A percentile compares a stretch with the other conserved stretches of the same genome.
Conservation (phyloP, 2,329 filamentous ascomycete genomes). For the Claviceps sp. region DNA sequence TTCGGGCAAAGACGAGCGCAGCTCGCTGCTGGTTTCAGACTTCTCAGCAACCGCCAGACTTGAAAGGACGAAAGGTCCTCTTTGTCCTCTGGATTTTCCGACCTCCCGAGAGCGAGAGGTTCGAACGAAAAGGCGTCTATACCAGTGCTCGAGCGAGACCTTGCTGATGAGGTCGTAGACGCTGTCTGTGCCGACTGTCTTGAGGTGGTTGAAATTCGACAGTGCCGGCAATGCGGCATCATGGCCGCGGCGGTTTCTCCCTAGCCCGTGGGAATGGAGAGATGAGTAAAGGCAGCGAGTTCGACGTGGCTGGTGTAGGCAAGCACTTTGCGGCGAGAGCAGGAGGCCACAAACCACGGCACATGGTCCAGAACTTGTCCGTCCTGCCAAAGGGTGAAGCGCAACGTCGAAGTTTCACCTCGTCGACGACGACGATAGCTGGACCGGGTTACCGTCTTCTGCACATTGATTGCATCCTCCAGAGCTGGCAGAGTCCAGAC, state of each 20-base stretch:
- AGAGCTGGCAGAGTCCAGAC: background rate
- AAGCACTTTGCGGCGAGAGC: no score
- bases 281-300: conserved; percentile 15
- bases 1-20: no score
- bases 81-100: no score
- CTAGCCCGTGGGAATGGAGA: conserved; percentile 14
- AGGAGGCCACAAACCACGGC: no score
- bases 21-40: no score
- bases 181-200: conserved; percentile 3
- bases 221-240: conserved; percentile 6
- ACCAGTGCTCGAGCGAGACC: conserved; percentile 6
- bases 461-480: no score
- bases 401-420: conserved; percentile 2
- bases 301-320: conserved; percentile 8
- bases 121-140: background rate
- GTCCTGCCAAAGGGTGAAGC: conserved; percentile 20
- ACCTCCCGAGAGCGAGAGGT: background rate
- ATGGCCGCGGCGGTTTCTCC: conserved; percentile 3
- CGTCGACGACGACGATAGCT: conserved; percentile 15
- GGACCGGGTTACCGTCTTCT: conserved; percentile 13
- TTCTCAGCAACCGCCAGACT: no score
- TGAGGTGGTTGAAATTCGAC: conserved; percentile 9
- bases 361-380: conserved; percentile 1
- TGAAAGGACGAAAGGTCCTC: no score
- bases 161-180: conserved; percentile 16